Evolutionary conservation across 2,329 filamentous ascomycete genomes (phyloP).

Genomic region (Dactylellina drechsleri): DNA sequence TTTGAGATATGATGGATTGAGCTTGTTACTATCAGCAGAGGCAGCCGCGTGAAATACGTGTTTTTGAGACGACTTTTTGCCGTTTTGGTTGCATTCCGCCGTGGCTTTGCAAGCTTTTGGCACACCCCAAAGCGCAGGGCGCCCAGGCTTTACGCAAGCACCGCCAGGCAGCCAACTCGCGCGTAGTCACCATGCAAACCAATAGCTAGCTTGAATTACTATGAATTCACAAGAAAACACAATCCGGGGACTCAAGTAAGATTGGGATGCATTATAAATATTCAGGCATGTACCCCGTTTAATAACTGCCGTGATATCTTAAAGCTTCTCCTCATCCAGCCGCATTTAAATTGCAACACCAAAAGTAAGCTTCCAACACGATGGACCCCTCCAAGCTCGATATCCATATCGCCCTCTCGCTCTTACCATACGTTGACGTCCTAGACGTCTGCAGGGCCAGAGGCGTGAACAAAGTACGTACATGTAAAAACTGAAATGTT

Average conservation of each 20-base stretch:
- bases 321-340: neutral
- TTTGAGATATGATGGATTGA: neutral
- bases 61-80: slow-evolving; percentile 25
- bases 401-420: slow-evolving; percentile 42
- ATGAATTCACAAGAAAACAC: neutral
- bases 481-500: neutral
- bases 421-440: slow-evolving; percentile 44
- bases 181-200: slow-evolving; percentile 7
- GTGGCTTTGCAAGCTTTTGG: slow-evolving; percentile 16
- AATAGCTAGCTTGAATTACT: no score
- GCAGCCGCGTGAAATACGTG: slow-evolving; percentile 33
- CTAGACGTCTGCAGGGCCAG: slow-evolving; percentile 35
- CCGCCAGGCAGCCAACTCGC: slow-evolving; percentile 27
- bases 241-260: neutral
- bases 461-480: slow-evolving; percentile 42
- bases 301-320: neutral
- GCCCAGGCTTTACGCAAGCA: slow-evolving; percentile 37
- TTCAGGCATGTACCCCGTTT: neutral
- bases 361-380: slow-evolving; percentile 1
- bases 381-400: slow-evolving; percentile 48
- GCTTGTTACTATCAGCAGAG: slow-evolving; percentile 7
- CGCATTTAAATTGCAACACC: slow-evolving; percentile 19
- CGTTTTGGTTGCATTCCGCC: slow-evolving; percentile 19
- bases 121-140: no score
- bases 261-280: slow-evolving; percentile 23